Conservation (phyloP, 2,329 filamentous ascomycete genomes). For the Calycina herbarum region DNA sequence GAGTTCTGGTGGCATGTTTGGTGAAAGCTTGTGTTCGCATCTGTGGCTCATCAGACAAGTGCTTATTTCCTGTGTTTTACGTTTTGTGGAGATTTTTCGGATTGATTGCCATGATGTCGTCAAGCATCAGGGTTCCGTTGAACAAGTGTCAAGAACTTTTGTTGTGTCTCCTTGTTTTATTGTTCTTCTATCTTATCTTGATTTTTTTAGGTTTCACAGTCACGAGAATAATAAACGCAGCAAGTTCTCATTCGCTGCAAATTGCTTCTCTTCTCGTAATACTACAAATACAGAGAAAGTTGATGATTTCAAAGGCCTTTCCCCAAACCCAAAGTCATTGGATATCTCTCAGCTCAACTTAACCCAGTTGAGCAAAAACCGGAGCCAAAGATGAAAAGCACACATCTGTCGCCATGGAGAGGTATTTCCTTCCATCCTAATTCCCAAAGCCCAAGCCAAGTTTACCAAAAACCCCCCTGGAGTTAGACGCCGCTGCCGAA, state of each 20-base stretch:
- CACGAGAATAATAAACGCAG: background rate
- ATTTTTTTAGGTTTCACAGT: background rate
- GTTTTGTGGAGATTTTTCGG: background rate
- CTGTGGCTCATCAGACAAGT: background rate
- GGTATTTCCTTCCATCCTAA: slow-evolving; percentile 22
- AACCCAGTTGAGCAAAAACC: background rate
- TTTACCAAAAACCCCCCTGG: background rate
- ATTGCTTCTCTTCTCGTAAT: slow-evolving; percentile 5
- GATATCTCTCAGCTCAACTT: slow-evolving; percentile 23
- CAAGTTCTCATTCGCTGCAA: background rate
- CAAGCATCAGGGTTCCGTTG: background rate
- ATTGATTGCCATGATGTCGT: background rate
- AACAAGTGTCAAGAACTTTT: background rate
- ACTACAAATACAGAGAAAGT: slow-evolving; percentile 28
- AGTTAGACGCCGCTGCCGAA: background rate
- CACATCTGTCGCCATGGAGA: slow-evolving; percentile 16
- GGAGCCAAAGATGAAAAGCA: slow-evolving; percentile 7
- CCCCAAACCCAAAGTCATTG: slow-evolving; percentile 18
- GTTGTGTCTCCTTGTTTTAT: background rate
- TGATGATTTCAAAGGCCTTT: slow-evolving; percentile 11
- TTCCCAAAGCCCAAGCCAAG: background rate
- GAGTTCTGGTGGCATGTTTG: slow-evolving; percentile 1
- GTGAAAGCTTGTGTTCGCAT: background rate
- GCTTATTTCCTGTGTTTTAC: background rate
- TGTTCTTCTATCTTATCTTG: background rate